Evolutionary conservation across 352 stramenopile species (phyloP), one percentile per base, ranked within the genome.

Genomic region (Pelagophyceae sp.): DNA sequence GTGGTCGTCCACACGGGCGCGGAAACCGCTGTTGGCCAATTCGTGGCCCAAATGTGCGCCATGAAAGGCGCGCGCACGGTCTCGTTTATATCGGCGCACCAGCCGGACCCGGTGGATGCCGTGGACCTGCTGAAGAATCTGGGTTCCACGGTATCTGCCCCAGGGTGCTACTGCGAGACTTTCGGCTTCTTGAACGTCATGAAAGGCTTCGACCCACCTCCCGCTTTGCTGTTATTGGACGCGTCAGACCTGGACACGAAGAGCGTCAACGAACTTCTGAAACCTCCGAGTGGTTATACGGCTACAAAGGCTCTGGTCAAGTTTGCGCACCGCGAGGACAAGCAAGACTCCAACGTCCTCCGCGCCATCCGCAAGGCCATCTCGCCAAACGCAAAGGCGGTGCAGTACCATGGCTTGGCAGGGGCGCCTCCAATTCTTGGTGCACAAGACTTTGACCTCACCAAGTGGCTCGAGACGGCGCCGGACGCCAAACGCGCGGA

Each of bases 101-200:
- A 60, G 35, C 3, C 23, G 15, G 33, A 74, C 38, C 5, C 38
- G 35, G 67, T 35, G 23, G 67, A 74, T 23, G 67, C 67, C 0
- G 67, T 74, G 17, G 67, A 74, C 2, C 17, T 74, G 15, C 67
- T 74, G 2, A 74, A 74, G n/a, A 74, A 74, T n/a, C 33, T 74
- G 2, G 67, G 67, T 37, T 33, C 67, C 20, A n/a, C 23, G 17
- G 31, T 2, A 0, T 33, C 67, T 2, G 67, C 67, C 17, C 35
- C 33, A 0, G 67, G 35, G 35, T 1, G 2, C 15, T 74, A 40
- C 67, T 11, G 35, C 17, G 35, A 20, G 15, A 27, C 2, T 0
- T 1, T 23, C 17, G 33, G 17, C 17, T 74, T 51, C 67, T 37
- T 33, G 15, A 23, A 3, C 15, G 35, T 74, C 37, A 37, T 74